phyloP scores from a whole-genome alignment of 2,329 filamentous ascomycete genomes.

The Colletotrichum paranaense region DNA sequence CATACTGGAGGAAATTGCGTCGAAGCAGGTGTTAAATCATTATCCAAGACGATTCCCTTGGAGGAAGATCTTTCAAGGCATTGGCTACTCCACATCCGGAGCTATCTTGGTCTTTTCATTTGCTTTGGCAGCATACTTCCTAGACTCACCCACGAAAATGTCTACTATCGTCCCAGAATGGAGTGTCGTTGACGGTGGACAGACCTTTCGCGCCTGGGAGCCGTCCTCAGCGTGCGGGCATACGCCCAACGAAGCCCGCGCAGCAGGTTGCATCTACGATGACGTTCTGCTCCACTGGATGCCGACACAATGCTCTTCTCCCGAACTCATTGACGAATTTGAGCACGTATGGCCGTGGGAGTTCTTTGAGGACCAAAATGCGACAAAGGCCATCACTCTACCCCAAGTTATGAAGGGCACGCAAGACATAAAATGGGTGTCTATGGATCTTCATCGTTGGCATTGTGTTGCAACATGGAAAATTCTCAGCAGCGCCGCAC shows the following conservation, averaged over 20 bases:
- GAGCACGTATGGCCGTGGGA: not conserved
- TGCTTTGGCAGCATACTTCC: not conserved
- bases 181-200: not conserved
- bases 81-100: not conserved
- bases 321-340: not conserved
- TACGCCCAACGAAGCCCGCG: not conserved
- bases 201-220: not conserved
- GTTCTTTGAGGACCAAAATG: not conserved
- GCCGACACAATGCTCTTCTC: not conserved
- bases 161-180: not conserved
- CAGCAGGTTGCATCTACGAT: not conserved
- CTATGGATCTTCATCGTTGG: conserved; percentile 10
- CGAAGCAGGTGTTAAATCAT: not conserved
- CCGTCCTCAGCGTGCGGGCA: not conserved
- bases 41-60: not conserved
- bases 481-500: conserved; percentile 8
- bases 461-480: conserved; percentile 14
- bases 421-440: conserved; percentile 11
- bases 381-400: not conserved
- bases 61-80: not conserved
- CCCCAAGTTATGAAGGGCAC: not conserved
- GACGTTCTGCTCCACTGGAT: not conserved
- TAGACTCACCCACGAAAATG: not conserved
- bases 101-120: not conserved
- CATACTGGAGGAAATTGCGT: not conserved